phyloP scores from a whole-genome alignment of 768 basidiomycete genomes.

The Hericium rajendrae region DNA sequence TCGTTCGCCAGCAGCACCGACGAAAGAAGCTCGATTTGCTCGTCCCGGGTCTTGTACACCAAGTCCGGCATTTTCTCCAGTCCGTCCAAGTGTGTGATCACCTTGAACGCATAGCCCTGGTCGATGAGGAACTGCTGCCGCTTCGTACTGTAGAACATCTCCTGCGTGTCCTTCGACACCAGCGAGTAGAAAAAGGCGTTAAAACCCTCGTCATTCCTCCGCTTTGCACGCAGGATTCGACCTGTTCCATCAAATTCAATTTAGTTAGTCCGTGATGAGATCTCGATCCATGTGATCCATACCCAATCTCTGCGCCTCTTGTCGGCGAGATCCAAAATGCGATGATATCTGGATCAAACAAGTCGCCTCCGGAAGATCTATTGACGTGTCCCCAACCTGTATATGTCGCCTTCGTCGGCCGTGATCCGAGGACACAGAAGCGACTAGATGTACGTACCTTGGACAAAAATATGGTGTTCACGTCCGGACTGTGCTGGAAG shows the following conservation, averaged over 20 bases:
- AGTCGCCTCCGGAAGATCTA: conserved; percentile 97
- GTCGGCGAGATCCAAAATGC: conserved; percentile 95
- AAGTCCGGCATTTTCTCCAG: conserved; percentile 77
- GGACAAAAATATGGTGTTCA: conserved; percentile 98
- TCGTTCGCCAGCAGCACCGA: conserved; percentile 89
- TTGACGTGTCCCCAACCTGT: conserved; percentile 96
- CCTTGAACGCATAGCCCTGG: conserved; percentile 99
- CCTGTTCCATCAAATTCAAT: conserved; percentile 33
- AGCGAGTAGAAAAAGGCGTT: conserved; percentile 99
- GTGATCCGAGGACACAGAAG: conserved; percentile 8
- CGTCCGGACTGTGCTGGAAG: conserved; percentile 91
- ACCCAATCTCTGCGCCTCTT: conserved; percentile 96
- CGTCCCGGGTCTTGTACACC: conserved; percentile 83
- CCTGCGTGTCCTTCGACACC: conserved; percentile 97
- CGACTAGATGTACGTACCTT: conserved; percentile 40
- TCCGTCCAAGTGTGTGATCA: conserved; percentile 95
- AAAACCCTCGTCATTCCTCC: conserved; percentile 98
- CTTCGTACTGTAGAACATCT: conserved; percentile 99
- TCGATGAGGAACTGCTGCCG: conserved; percentile 98
- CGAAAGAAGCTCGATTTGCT: conserved; percentile 95
- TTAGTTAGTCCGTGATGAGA: neutral
- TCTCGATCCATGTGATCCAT: conserved; percentile 14
- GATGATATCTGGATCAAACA: conserved; percentile 99
- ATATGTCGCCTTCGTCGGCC: neutral
- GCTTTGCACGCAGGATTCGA: conserved; percentile 92